Percentiles rank a stretch among this genome's conserved stretches.
Evolutionary conservation across 257 asterid genomes (phyloP).

Genomic region (Lycium ferocissimum): DNA sequence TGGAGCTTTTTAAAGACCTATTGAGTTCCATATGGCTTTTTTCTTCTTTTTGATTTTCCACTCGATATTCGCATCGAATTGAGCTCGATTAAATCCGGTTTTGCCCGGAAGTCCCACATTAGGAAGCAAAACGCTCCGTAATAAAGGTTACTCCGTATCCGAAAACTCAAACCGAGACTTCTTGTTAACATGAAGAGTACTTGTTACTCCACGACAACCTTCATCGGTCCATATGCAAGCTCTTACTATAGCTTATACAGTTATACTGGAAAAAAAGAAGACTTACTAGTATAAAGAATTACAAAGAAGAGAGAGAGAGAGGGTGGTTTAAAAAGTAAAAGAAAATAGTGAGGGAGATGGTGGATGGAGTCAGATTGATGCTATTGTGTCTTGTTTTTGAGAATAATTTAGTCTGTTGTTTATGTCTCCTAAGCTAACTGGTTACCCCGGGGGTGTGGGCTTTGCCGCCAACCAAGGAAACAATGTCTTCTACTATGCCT

Average conservation of each 20-base stretch:
- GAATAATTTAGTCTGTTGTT: constrained; percentile 72
- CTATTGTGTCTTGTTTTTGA: constrained; percentile 48
- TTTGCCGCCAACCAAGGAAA: constrained; percentile 89
- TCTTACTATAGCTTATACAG: constrained; percentile 5
- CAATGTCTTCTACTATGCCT: constrained; percentile 56
- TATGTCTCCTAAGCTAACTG: constrained; percentile 82
- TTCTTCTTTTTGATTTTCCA: no score
- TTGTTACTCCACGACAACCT: no score
- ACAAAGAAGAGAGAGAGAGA: constrained; percentile 34
- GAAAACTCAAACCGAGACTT: no score
- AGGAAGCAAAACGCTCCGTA: no score
- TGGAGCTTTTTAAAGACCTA: not conserved
- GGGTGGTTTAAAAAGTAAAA: constrained; percentile 17
- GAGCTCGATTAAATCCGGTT: no score
- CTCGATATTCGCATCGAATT: no score
- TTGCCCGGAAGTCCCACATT: no score
- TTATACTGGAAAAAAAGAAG: constrained; percentile 24
- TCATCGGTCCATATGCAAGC: not conserved
- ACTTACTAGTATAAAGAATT: not conserved
- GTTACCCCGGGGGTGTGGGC: constrained; percentile 81
- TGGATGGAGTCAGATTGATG: constrained; percentile 58
- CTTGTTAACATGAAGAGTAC: no score
- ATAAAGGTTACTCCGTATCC: no score
- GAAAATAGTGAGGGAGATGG: constrained; percentile 32
- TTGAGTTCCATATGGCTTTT: not conserved